These are phyloP conservation scores for Debaryomyces psychrophilus DNA, from an alignment of 1,139 yeast genomes.

Conservation along the genomic window DNA sequence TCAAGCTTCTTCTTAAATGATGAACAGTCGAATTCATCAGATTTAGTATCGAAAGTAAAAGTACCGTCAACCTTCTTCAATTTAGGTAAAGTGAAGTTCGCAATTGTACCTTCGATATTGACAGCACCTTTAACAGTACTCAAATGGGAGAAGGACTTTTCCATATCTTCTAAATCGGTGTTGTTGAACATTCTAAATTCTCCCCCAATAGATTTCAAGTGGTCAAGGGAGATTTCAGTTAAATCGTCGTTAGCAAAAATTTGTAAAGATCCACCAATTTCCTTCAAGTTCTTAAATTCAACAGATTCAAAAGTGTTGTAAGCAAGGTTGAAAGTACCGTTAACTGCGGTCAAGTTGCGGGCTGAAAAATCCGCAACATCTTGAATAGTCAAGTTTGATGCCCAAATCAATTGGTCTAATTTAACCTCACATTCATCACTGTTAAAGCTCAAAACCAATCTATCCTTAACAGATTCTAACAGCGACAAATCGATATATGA, in stretches of 20 bases:
- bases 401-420: conserved; percentile 44
- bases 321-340: conserved; percentile 46
- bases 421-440: conserved; percentile 43
- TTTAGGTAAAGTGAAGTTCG: conserved; percentile 41
- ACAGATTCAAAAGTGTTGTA: conserved; percentile 43
- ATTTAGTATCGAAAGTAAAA: conserved; percentile 40
- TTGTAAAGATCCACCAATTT: conserved; percentile 46
- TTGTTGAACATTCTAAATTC: conserved; percentile 49
- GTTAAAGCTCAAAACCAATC: conserved; percentile 47
- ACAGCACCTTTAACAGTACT: conserved; percentile 47
- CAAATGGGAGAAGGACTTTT: conserved; percentile 33
- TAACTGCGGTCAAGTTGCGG: conserved; percentile 41
- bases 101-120: conserved; percentile 41
- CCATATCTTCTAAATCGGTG: conserved; percentile 41
- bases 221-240: conserved; percentile 31
- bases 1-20: conserved; percentile 38
- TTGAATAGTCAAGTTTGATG: conserved; percentile 50
- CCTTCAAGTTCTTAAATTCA: conserved; percentile 33
- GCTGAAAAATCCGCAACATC: conserved; percentile 39
- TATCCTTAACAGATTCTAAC: conserved; percentile 38
- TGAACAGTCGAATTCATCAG: conserved; percentile 44
- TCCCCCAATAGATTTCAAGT: conserved; percentile 44
- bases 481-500: conserved; percentile 38
- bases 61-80: conserved; percentile 50
- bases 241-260: conserved; percentile 49